A percentile compares a stretch with the other conserved stretches of the same genome.
Conservation (phyloP, 371 early-diverging fungal species). For the Amoeboaphelidium protococcarum region DNA sequence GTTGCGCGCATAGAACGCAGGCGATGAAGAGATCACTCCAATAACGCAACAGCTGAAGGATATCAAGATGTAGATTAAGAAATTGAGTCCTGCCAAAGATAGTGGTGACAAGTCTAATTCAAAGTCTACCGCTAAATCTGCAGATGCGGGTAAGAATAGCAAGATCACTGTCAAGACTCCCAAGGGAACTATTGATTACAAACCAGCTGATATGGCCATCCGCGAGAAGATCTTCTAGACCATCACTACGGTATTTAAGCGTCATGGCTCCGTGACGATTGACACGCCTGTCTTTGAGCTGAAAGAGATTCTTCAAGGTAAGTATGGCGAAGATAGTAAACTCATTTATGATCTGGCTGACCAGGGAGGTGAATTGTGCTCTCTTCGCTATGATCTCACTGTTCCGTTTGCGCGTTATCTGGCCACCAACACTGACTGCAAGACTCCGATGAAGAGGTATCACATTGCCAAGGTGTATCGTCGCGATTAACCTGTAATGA, state of each 20-base stretch:
- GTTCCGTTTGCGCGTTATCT: conserved; percentile 98
- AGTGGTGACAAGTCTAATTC: no score
- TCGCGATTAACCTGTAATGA: conserved; percentile 95
- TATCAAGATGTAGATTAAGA: no score
- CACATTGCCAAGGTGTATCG: conserved; percentile 98
- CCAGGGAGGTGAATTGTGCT: conserved; percentile 95
- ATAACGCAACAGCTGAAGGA: no score
- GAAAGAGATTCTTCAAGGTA: conserved; percentile 89
- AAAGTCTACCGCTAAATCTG: no score
- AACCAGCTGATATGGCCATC: conserved; percentile 76
- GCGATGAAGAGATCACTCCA: no score
- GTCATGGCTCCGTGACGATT: conserved; percentile 90
- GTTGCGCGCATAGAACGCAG: no score
- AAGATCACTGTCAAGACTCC: conserved; percentile 6
- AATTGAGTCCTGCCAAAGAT: no score
- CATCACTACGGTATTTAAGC: conserved; percentile 62
- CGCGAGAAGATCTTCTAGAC: conserved; percentile 71
- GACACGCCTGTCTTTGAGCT: conserved; percentile 99
- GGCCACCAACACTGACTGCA: conserved; percentile 61
- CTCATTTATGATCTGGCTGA: conserved; percentile 94
- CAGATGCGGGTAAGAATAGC: no score
- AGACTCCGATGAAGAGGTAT: conserved; percentile 80
- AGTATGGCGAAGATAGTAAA: conserved; percentile 98
- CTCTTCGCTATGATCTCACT: conserved; percentile 94
- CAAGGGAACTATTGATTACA: conserved; percentile 86